Percentiles rank a stretch among this genome's conserved stretches.
These are phyloP conservation scores for Alternaria dauci DNA, from an alignment of 2,329 filamentous ascomycete genomes.

Conservation along the genomic window DNA sequence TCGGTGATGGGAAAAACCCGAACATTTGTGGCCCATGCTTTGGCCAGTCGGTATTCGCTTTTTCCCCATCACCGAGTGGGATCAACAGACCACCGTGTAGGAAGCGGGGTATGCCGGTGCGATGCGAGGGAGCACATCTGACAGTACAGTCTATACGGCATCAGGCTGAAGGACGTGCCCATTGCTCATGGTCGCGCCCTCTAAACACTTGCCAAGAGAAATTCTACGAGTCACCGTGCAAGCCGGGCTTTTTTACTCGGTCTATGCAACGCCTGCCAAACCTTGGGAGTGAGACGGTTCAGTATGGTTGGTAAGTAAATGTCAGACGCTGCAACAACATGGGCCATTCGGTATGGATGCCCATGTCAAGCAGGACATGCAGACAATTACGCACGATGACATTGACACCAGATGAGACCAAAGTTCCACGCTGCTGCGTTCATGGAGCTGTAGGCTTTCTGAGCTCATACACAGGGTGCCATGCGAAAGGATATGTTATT, in stretches of 20 bases:
- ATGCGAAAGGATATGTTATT: neutral
- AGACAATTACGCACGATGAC: slow-evolving; percentile 2
- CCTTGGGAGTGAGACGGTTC: neutral
- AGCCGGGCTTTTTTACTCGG: neutral
- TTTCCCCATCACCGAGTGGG: too few relatives aligned
- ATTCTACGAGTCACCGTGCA: slow-evolving; percentile 3
- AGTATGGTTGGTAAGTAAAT: neutral
- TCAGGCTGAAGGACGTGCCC: slow-evolving; percentile 12
- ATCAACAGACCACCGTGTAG: neutral
- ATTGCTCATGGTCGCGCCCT: neutral
- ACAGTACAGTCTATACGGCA: neutral
- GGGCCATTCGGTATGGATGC: neutral
- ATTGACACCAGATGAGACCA: slow-evolving; percentile 7
- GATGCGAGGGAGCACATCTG: neutral
- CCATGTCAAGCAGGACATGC: neutral
- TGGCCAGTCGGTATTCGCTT: too few relatives aligned
- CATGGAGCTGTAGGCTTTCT: slow-evolving; percentile 2
- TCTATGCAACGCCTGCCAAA: neutral
- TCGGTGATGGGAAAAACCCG: too few relatives aligned
- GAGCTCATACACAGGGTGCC: slow-evolving; percentile 8
- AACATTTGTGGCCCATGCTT: too few relatives aligned
- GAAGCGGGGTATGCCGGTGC: neutral
- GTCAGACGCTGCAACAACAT: neutral
- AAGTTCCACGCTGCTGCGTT: slow-evolving; percentile 1
- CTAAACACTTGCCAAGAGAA: slow-evolving; percentile 17